A percentile compares a stretch with the other conserved stretches of the same genome.
phyloP scores from a whole-genome alignment of 1,284 basidiomycete genomes.

The Phenoliferia sp. region DNA sequence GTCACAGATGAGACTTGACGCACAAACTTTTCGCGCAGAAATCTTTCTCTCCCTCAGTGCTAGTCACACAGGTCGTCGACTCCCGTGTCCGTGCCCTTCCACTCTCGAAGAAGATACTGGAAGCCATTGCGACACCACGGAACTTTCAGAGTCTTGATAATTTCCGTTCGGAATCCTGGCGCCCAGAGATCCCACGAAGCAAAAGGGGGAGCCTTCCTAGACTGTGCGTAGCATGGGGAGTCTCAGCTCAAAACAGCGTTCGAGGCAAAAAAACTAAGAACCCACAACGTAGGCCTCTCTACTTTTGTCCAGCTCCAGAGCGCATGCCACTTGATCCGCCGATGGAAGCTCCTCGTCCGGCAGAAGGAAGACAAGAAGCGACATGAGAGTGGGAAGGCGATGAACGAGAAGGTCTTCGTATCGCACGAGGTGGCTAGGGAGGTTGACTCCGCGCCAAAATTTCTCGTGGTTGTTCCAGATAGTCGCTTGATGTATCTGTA shows the following conservation, averaged over 20 bases:
- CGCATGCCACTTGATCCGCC: background rate
- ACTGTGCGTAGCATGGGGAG: too few relatives aligned
- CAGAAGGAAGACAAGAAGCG: slow-evolving; percentile 3
- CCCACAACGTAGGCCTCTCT: slow-evolving; percentile 12
- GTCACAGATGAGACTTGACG: too few relatives aligned
- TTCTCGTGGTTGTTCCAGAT: slow-evolving; percentile 13
- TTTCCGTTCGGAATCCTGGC: background rate
- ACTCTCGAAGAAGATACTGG: background rate
- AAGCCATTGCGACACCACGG: background rate
- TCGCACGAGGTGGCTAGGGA: slow-evolving; percentile 7
- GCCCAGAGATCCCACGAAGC: slow-evolving; percentile 1
- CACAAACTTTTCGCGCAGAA: too few relatives aligned
- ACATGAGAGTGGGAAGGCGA: background rate
- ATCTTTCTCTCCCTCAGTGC: too few relatives aligned
- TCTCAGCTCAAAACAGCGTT: background rate
- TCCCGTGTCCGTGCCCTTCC: background rate
- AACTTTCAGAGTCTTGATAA: background rate
- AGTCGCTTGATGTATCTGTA: background rate
- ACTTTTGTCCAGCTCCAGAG: background rate
- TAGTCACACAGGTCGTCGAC: background rate
- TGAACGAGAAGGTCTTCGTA: slow-evolving; percentile 20
- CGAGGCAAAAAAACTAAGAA: background rate
- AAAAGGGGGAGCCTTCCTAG: slow-evolving; percentile 7
- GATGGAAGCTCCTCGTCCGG: background rate
- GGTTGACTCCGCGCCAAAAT: slow-evolving; percentile 19